A percentile compares a stretch with the other conserved stretches of the same genome.
Conservation (phyloP, 805 yeast genomes). For the Ogataea methylovora region DNA sequence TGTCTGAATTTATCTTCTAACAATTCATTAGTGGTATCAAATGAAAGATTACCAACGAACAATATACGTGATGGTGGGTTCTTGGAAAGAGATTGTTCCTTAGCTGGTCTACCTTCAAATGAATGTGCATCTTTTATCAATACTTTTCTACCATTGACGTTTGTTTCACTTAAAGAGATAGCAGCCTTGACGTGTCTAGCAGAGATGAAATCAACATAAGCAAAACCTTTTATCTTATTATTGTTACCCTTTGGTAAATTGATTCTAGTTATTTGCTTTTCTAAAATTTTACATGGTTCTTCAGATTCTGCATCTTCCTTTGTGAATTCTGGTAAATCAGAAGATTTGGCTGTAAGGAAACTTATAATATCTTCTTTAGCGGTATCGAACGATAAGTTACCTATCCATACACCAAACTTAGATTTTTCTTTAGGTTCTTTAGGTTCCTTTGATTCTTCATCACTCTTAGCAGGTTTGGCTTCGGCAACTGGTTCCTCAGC, state of each 20-base stretch:
- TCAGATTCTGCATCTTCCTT: slow-evolving; percentile 12
- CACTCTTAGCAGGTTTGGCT: slow-evolving; percentile 16
- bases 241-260: slow-evolving; percentile 71
- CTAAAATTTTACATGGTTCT: slow-evolving; percentile 33
- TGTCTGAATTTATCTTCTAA: slow-evolving; percentile 79
- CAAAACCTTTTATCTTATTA: slow-evolving; percentile 75
- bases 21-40: slow-evolving; percentile 79
- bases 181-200: slow-evolving; percentile 54
- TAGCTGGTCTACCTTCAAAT: slow-evolving; percentile 80
- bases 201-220: slow-evolving; percentile 75
- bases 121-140: slow-evolving; percentile 76
- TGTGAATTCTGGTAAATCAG: slow-evolving; percentile 24
- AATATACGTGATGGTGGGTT: slow-evolving; percentile 85
- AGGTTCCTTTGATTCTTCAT: slow-evolving; percentile 6
- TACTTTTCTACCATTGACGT: slow-evolving; percentile 77
- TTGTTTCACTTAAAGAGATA: slow-evolving; percentile 59
- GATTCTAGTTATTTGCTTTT: slow-evolving; percentile 61
- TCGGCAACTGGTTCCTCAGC: slow-evolving; percentile 9
- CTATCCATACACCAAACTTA: slow-evolving; percentile 85
- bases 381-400: slow-evolving; percentile 84
- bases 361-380: slow-evolving; percentile 62
- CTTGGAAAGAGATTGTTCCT: slow-evolving; percentile 39
- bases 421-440: slow-evolving; percentile 28
- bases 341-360: slow-evolving; percentile 57
- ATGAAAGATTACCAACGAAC: slow-evolving; percentile 89